Base-by-base conservation (phyloP, 192 early-diverging fungal genomes). In the Podila verticillata region DNA sequence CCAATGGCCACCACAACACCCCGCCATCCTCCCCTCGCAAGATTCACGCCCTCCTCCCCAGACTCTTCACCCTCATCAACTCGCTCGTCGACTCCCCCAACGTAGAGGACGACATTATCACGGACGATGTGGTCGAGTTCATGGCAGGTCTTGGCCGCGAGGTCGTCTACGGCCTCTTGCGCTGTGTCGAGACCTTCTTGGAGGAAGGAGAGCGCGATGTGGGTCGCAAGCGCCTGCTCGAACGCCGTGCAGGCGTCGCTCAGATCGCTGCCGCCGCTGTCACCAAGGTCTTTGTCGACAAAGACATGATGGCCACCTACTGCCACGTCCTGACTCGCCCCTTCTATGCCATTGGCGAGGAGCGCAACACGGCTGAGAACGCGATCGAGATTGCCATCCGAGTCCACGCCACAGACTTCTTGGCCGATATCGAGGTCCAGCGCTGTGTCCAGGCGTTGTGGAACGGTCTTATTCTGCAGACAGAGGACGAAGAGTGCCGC, bases 361-460 rank as follows among this genome's bases (percentile, higher is more conserved):
- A 77, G 35, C 65, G 57, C 24, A 67, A 70, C 58, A 75, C 70
- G 5, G 72, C 81, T 8, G 73, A 82, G 26, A 67, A 32, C 39
- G 82, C 82, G 0, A 77, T 83, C 39, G 82, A 83, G 28, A 64
- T 83, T 48, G 82, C 82, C 26, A 72, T 83, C 48, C 65, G 75
- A 26, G 70, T 73, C 22, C 74, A 78, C 58, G 71, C 70, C 1
- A 78, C 73, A 6, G 69, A 71, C 57, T 83, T 83, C 35, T 66
- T 83, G 54, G 63, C 82, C 19, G 70, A 83, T 29, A 57, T 77
- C 24, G 68, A 78, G 61, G 65, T 78, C 26, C 74, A 78, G 28
- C 74, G 75, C 28, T 83, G 82, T 70, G 82, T 83, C 17, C 70
- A 73, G 49, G 82, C 82, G 15, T 57, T 83, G 2, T 83, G 82